phyloP scores from a whole-genome alignment of 345 rosid species.

The Orychophragmus violaceus region DNA sequence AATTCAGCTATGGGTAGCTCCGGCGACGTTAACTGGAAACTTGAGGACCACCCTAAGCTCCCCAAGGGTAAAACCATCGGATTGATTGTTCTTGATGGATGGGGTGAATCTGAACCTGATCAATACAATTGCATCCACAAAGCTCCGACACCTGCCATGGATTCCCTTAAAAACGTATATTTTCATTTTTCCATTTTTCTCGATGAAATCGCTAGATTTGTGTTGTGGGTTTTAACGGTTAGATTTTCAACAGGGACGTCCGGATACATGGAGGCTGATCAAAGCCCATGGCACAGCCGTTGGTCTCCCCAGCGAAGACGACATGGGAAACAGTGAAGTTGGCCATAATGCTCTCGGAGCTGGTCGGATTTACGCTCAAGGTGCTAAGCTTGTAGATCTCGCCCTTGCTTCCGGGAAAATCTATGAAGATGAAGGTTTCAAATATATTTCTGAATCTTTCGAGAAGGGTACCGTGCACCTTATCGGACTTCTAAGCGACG shows the following conservation, averaged over 20 bases:
- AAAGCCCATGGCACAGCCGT: constrained; percentile 90
- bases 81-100: constrained; percentile 86
- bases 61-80: constrained; percentile 75
- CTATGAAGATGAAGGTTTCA: constrained; percentile 82
- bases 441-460: constrained; percentile 52
- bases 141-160: constrained; percentile 91
- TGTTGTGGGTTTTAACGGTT: background rate
- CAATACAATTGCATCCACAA: constrained; percentile 80
- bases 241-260: constrained; percentile 39
- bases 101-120: constrained; percentile 93
- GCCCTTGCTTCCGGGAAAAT: constrained; percentile 92
- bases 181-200: background rate
- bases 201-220: background rate
- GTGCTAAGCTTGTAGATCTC: constrained; percentile 90
- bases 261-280: constrained; percentile 78
- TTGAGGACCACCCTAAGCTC: constrained; percentile 74
- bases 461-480: constrained; percentile 70
- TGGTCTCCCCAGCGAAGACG: constrained; percentile 95
- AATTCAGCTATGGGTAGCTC: constrained; percentile 52
- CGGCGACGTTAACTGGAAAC: constrained; percentile 45
- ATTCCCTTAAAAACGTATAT: constrained; percentile 72
- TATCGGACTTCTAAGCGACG: constrained; percentile 85
- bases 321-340: constrained; percentile 99
- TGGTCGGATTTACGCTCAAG: constrained; percentile 92
- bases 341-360: constrained; percentile 99